A percentile compares a stretch with the other conserved stretches of the same genome.
These are phyloP conservation scores for Aspergillus uvarum DNA, from an alignment of 2,329 filamentous ascomycete species.

Conservation along the genomic window DNA sequence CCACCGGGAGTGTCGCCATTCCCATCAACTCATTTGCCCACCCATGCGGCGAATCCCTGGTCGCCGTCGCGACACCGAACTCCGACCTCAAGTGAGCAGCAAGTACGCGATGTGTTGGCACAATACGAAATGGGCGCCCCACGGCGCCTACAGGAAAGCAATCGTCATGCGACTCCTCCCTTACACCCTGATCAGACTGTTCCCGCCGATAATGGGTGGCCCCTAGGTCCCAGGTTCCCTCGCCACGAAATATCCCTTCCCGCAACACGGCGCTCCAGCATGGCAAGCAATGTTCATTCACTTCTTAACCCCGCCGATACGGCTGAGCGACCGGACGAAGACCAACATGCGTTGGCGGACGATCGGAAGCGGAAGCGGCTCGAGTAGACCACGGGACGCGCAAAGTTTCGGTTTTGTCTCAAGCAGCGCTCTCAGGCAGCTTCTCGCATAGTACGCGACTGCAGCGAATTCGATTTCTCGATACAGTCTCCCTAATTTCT, in stretches of 20 bases:
- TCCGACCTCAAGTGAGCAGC: conserved; percentile 57
- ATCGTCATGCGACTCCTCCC: conserved; percentile 57
- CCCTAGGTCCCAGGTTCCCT: conserved; percentile 46
- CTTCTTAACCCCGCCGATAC: conserved; percentile 69
- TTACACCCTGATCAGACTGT: conserved; percentile 50
- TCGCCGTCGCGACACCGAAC: conserved; percentile 63
- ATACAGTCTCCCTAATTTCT: background rate
- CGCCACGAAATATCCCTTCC: conserved; percentile 49
- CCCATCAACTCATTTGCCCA: conserved; percentile 63
- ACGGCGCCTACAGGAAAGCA: conserved; percentile 47
- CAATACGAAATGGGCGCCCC: conserved; percentile 64
- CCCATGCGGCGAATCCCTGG: conserved; percentile 63
- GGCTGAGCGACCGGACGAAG: conserved; percentile 64
- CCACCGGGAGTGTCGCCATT: conserved; percentile 61
- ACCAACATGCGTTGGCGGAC: conserved; percentile 54
- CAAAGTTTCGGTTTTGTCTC: background rate
- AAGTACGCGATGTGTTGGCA: conserved; percentile 61
- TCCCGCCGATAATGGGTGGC: conserved; percentile 57
- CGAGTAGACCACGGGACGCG: conserved; percentile 36
- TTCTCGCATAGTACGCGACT: background rate
- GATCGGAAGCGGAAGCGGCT: conserved; percentile 63
- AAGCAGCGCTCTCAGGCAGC: background rate
- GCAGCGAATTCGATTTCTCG: background rate
- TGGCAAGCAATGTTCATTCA: conserved; percentile 69
- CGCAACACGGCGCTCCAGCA: conserved; percentile 66